Percentiles rank a stretch among this genome's conserved stretches.
Conservation (phyloP, 345 rosid genomes). For the Theobroma cacao region DNA sequence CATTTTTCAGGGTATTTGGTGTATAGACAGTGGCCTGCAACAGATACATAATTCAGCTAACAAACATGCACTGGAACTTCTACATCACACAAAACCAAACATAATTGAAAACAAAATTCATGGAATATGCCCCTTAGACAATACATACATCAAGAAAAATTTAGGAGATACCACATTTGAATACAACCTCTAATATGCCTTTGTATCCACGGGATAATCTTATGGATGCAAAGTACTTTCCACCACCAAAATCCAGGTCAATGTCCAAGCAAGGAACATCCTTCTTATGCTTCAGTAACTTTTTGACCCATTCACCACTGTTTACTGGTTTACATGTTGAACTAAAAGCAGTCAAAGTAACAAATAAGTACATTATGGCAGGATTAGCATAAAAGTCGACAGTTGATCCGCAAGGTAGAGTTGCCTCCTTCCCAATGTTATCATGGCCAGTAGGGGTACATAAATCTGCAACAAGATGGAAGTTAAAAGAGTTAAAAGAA, state of each 20-base stretch:
- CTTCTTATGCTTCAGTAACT: slow-evolving; percentile 58
- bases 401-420: slow-evolving; percentile 67
- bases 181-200: slow-evolving; percentile 85
- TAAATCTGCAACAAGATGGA: slow-evolving; percentile 47
- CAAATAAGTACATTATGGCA: slow-evolving; percentile 55
- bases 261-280: slow-evolving; percentile 56
- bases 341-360: slow-evolving; percentile 56
- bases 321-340: slow-evolving; percentile 78
- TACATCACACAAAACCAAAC: slow-evolving; percentile 14
- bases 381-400: slow-evolving; percentile 83
- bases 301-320: slow-evolving; percentile 85
- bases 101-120: slow-evolving; percentile 10
- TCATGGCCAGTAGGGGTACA: slow-evolving; percentile 28
- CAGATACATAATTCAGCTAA: not conserved
- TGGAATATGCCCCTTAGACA: not conserved
- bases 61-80: slow-evolving; percentile 1
- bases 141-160: slow-evolving; percentile 3
- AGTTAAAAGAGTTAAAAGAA: slow-evolving; percentile 18
- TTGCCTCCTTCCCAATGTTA: slow-evolving; percentile 71
- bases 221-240: slow-evolving; percentile 69
- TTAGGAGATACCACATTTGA: not conserved
- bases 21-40: slow-evolving; percentile 81
- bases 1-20: slow-evolving; percentile 70
- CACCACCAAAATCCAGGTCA: slow-evolving; percentile 82
- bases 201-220: slow-evolving; percentile 76